Evolutionary conservation across 129 eudicot species (phyloP), one percentile per base, ranked within the genome.

Genomic region (Centrapalus pauciflorus): DNA sequence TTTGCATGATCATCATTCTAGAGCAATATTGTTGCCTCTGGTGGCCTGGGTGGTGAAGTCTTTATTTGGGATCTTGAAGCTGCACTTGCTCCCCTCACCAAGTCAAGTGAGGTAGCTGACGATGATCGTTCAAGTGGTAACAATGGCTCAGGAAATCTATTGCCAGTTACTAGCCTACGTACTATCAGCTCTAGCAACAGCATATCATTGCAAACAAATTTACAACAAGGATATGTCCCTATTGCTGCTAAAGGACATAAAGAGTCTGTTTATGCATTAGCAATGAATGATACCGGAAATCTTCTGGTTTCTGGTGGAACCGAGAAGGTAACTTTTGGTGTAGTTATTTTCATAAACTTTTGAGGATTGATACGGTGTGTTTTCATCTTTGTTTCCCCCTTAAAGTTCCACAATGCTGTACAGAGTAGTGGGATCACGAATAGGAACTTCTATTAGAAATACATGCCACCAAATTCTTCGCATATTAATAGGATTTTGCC

Each of bases 231-330:
- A 63, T 89, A 88, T 71, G 75, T 55, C 71, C 96, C 98, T 26
- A 50, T 79, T 55, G 61, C 87, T 72, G 99, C 96, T 55, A 89
- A 89, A 89, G 99, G 99, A 76, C 99, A 93, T 68, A 93, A 93
- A 81, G 96, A 89, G 82, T 93, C 99, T 14, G 99, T 93, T 55
- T 89, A 93, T 77, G 99, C 99, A 57, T 86, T 93, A 68, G 96
- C 96, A 38, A 93, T 81, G 87, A 88, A 84, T 74, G 96, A 89
- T 48, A 85, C 81, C 24, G 99, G 99, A 69, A 86, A 77, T 38
- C 91, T 93, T 80, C 92, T 93, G 55, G 99, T 93, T 76, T 93
- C 99, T 80, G 99, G 99, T 78, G 99, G 99, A 81, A 93, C 95
- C 35, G 96, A 93, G 80, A 93, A 89, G 92, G 99, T 93, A 69